Percentiles rank a stretch among this genome's conserved stretches.
Evolutionary conservation across 257 asterid genomes (phyloP).

Genomic region (Vinca minor): DNA sequence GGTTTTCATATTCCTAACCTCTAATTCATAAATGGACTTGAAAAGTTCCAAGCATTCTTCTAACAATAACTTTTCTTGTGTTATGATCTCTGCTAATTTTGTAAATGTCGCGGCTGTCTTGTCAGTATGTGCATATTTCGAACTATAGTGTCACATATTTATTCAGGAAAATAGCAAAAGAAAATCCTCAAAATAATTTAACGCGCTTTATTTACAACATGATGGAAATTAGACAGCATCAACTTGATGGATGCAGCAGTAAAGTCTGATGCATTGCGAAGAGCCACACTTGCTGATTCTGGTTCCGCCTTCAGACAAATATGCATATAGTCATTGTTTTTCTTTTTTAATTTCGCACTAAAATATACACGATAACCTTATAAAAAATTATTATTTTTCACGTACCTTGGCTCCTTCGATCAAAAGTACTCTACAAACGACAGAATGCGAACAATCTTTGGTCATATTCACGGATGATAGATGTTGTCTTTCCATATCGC

Average conservation of each 20-base stretch:
- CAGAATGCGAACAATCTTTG: conserved; percentile 48
- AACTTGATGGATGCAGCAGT: conserved; percentile 39
- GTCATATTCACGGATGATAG: conserved; percentile 45
- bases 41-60: conserved; percentile 76
- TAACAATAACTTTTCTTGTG: conserved; percentile 59
- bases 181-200: not conserved
- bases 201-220: conserved; percentile 29
- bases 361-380: too few relatives aligned
- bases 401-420: conserved; percentile 70
- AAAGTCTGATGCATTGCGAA: conserved; percentile 52
- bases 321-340: too few relatives aligned
- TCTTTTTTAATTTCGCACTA: too few relatives aligned
- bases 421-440: conserved; percentile 62
- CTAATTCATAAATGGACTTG: conserved; percentile 41
- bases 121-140: conserved; percentile 26
- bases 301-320: conserved; percentile 46
- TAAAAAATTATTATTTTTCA: too few relatives aligned
- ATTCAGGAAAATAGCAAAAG: not conserved
- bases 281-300: conserved; percentile 26
- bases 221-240: conserved; percentile 30
- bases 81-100: conserved; percentile 51
- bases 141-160: not conserved
- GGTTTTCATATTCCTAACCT: conserved; percentile 27
- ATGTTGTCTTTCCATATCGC: conserved; percentile 47
- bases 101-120: conserved; percentile 27